Base-by-base conservation (phyloP, 331 rosid species). In the Rosa hybrid region DNA sequence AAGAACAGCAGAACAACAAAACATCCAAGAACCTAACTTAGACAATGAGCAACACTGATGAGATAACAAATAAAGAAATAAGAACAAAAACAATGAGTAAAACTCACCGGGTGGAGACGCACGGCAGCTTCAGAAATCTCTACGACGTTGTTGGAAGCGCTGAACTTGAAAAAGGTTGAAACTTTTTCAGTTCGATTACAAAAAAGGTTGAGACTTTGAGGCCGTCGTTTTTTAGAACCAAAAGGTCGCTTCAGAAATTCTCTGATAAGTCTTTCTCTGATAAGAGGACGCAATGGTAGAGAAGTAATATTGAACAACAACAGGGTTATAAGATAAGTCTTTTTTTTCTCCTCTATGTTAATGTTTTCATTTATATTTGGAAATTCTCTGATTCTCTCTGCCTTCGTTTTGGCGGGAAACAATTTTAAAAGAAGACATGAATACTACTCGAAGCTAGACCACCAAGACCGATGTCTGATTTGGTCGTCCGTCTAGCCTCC, bases 201-300 rank as follows among this genome's bases (percentile, higher is more conserved):
- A 51, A 59, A 51, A 57, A 59, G 38, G 67, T 63, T 25, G 42
- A 30, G 27, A 30, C 70, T 64, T 64, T 64, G 45, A 13, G 70
- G n/a, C 8, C 70, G 70, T 34, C 44, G 20, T 63, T 1, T 30
- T 64, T 23, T 16, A 23, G 68, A 62, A 62, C 68, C 41, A 23
- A 62, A 25, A 60, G 12, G 68, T 62, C 68, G 39, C 39, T 62
- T 62, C 41, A 25, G 68, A 25, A 25, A n/a, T n/a, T n/a, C n/a
- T n/a, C n/a, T n/a, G n/a, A n/a, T n/a, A n/a, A n/a, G n/a, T n/a
- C n/a, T n/a, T n/a, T n/a, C n/a, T n/a, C n/a, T n/a, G n/a, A n/a
- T n/a, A n/a, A n/a, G 70, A 7, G 18, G 45, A 64, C 70, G 70
- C 70, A 64, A 34, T 30, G 70, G 70, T 64, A 30, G 21, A 64